These are phyloP conservation scores for Wickerhamiella lipophila DNA, from an alignment of 805 yeast genomes.

Conservation along the genomic window DNA sequence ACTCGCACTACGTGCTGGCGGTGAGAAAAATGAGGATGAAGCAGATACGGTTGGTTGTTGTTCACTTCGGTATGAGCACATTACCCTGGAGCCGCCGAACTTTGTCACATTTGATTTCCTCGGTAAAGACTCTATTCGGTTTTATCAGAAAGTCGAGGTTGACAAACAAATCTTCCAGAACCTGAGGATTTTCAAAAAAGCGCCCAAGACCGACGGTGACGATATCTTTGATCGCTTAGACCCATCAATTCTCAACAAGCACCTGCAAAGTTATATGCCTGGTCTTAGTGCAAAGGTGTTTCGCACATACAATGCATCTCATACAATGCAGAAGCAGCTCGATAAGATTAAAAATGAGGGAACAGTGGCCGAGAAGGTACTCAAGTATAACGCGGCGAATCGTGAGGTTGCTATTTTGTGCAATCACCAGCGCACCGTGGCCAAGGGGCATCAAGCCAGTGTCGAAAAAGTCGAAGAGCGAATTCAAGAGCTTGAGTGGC, in stretches of 20 bases:
- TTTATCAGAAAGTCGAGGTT: slow-evolving; percentile 83
- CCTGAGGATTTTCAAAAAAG: slow-evolving; percentile 70
- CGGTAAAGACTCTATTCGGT: slow-evolving; percentile 91
- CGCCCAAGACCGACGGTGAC: slow-evolving; percentile 85
- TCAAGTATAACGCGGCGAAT: slow-evolving; percentile 86
- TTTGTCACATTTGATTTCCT: slow-evolving; percentile 80
- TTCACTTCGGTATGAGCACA: slow-evolving; percentile 80
- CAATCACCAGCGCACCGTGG: slow-evolving; percentile 90
- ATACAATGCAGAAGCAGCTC: slow-evolving; percentile 91
- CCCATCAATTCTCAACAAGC: slow-evolving; percentile 71
- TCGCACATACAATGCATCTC: slow-evolving; percentile 94
- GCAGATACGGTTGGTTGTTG: slow-evolving; percentile 99
- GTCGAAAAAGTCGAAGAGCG: slow-evolving; percentile 68
- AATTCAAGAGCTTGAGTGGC: slow-evolving; percentile 75
- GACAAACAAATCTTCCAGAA: slow-evolving; percentile 86
- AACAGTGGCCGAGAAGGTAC: slow-evolving; percentile 73
- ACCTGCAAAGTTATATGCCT: slow-evolving; percentile 77
- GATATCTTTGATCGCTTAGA: slow-evolving; percentile 82
- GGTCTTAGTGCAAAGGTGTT: slow-evolving; percentile 94
- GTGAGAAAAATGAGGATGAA: slow-evolving; percentile 93
- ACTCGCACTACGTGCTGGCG: slow-evolving; percentile 94
- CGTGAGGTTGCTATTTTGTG: slow-evolving; percentile 90
- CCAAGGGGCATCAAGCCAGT: slow-evolving; percentile 69
- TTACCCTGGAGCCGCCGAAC: slow-evolving; percentile 72
- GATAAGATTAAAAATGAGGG: slow-evolving; percentile 79